phyloP scores from a whole-genome alignment of 2,329 filamentous ascomycete species.

The Rutstroemia sydowiana region DNA sequence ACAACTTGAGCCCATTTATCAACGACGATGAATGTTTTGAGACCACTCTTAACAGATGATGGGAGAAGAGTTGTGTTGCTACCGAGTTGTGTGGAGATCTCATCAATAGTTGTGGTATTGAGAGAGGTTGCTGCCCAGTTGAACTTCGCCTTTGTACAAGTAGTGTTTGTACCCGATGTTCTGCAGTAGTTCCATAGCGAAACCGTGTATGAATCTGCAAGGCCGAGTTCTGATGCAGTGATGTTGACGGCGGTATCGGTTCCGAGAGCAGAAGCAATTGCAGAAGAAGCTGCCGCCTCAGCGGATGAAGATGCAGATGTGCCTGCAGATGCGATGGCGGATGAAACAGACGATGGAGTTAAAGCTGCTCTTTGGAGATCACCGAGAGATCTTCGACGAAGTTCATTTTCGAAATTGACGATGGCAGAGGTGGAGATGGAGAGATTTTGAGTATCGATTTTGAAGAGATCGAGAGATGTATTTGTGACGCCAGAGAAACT shows the following conservation, averaged over 20 bases:
- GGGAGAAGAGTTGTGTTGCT: conserved; percentile 58
- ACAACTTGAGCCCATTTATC: conserved; percentile 77
- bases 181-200: conserved; percentile 84
- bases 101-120: conserved; percentile 55
- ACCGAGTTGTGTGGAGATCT: conserved; percentile 40
- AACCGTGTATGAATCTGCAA: conserved; percentile 69
- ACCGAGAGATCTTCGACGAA: conserved; percentile 9
- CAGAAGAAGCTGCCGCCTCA: conserved; percentile 37
- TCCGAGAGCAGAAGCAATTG: not conserved
- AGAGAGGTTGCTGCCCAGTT: conserved; percentile 72
- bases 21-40: conserved; percentile 67
- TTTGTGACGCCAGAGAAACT: conserved; percentile 48
- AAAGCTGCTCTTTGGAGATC: conserved; percentile 22
- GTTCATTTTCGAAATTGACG: conserved; percentile 15
- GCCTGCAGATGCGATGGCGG: conserved; percentile 46
- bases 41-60: conserved; percentile 54
- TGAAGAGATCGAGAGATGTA: conserved; percentile 51
- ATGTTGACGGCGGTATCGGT: conserved; percentile 36
- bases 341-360: conserved; percentile 26
- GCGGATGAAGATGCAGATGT: too few species aligned
- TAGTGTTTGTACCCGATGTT: conserved; percentile 40
- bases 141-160: conserved; percentile 65
- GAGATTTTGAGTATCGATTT: conserved; percentile 56
- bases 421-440: conserved; percentile 25
- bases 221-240: conserved; percentile 49